Base-by-base conservation (phyloP, 2,329 filamentous ascomycete species). In the Hirsutella rhossiliensis region DNA sequence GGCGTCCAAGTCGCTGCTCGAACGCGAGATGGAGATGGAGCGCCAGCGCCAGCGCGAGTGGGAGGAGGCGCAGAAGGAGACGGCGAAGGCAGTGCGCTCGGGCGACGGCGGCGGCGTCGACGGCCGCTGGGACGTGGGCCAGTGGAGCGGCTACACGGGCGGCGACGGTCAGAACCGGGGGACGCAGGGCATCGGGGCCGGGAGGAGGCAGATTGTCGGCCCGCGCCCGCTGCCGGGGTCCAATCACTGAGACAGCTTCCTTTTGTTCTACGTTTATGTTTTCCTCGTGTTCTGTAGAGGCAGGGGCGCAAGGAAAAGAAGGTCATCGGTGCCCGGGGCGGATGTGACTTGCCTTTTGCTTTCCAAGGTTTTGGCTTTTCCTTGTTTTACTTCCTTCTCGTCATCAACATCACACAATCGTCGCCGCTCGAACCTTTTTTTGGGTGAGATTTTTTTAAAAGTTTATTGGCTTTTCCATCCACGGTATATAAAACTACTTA, bases 21-120 rank as follows among this genome's bases (percentile, higher is more conserved):
- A 88, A 63, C 76, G 82, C 27, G 84, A 89, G 62, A 87, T 88
- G 82, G 84, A 89, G 60, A 70, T 82, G 58, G 84, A 89, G 62
- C 72, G 84, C 9, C 77, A 87, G 64, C 71, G 84, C 13, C 84
- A 89, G 63, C 73, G 72, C 45, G 84, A 89, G 59, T 89, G 86
- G 86, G 85, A 92, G 60, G 78, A 84, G 49, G 69, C 78, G 1
- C 86, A 90, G 62, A 70, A 78, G 55, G 77, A 76, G 50, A 75
- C 78, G 17, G 74, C 76, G 19, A 72, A 72, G 44, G 71, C 75
- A 0, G 67, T 69, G 6, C 69, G 68, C 30, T 67, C 73, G 17
- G 62, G 64, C 1, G 72, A 70, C 11, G 71, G 78, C 0, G 77
- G 76, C n/a, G 83, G 83, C 0, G 67, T 81, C 23, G 75, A 72